Base-by-base conservation (phyloP, 805 yeast species). In the Candida ovalis region DNA sequence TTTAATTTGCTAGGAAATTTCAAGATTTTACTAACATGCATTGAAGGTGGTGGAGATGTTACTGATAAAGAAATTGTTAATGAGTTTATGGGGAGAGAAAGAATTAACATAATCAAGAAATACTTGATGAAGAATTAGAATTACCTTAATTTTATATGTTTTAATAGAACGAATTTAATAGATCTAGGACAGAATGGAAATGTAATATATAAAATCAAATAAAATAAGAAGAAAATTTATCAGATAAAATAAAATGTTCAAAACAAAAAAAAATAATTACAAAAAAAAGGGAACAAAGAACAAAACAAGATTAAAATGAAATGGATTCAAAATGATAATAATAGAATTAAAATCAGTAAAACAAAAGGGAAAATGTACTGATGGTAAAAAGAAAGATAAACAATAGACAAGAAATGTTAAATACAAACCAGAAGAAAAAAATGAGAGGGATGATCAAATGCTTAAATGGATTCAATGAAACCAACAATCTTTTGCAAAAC, bases 1-100 rank as follows among this genome's bases (percentile, higher is more conserved):
- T 55, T 58, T 24, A 67, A 69, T 46, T 30, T 68, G 12, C 52
- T 69, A 25, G 66, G 67, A 15, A 69, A 67, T 44, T 56, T 66
- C 35, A 66, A 69, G 32, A 62, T 67, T n/a, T 55, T 68, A 24
- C 46, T 69, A 23, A 59, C 69, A 1, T 68, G 70, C 44, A 53
- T 64, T 15, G 46, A 57, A 17, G 51, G 55, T n/a, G 36, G 38
- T 30, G 42, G 40, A 22, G 44, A 30, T 28, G 25, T 35, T 10
- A 47, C 47, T 46, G 59, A 53, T 8, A 55, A 46, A 28, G 38
- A 35, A 17, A 18, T 35, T 35, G 45, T 52, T 15, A 47, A 52
- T 12, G 56, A 53, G 4, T 38, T 43, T 7, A 42, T 60, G 7
- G 50, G 55, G 21, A 59, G 57, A 27, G 68, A 63, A n/a, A 51